A percentile compares a stretch with the other conserved stretches of the same genome.
These are phyloP conservation scores for Termitomyces sp. DNA, from an alignment of 768 basidiomycete genomes.

Conservation along the genomic window DNA sequence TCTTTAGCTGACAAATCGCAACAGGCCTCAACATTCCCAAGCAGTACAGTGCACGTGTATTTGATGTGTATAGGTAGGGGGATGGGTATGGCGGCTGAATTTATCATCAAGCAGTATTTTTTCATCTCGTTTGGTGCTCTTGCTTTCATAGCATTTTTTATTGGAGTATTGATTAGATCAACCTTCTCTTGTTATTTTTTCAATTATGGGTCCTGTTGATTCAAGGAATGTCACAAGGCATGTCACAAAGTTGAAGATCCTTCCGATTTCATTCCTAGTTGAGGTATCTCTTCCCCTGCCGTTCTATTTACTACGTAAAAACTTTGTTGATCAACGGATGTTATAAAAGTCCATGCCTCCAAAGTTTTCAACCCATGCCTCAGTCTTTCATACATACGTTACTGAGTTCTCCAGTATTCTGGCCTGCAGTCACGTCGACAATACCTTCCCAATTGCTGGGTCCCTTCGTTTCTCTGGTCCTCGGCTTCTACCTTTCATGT, in stretches of 20 bases:
- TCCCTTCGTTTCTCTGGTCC: neutral
- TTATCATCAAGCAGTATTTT: slow-evolving; percentile 74
- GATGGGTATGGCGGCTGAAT: slow-evolving; percentile 88
- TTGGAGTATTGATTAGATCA: too few species aligned
- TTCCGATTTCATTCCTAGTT: too few species aligned
- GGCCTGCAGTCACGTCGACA: neutral
- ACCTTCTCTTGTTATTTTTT: too few species aligned
- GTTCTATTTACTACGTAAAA: too few species aligned
- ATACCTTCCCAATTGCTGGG: neutral
- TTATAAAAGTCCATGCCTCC: too few species aligned
- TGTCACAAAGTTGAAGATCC: too few species aligned
- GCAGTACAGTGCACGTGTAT: slow-evolving; percentile 68
- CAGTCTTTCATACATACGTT: neutral
- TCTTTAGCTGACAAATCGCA: slow-evolving; percentile 75
- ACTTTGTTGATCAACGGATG: too few species aligned
- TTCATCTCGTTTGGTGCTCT: neutral
- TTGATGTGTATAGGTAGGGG: slow-evolving; percentile 90
- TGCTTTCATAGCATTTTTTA: neutral
- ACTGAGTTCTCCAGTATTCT: neutral
- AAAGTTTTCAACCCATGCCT: neutral
- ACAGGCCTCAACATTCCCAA: slow-evolving; percentile 80
- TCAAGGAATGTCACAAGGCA: too few species aligned
- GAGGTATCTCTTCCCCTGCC: too few species aligned
- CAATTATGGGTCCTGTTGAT: too few species aligned
- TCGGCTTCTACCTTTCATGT: neutral